Evolutionary conservation across 371 early-diverging fungal species (phyloP), one percentile per base, ranked within the genome.

Genomic region (Rhizopus microsporus): DNA sequence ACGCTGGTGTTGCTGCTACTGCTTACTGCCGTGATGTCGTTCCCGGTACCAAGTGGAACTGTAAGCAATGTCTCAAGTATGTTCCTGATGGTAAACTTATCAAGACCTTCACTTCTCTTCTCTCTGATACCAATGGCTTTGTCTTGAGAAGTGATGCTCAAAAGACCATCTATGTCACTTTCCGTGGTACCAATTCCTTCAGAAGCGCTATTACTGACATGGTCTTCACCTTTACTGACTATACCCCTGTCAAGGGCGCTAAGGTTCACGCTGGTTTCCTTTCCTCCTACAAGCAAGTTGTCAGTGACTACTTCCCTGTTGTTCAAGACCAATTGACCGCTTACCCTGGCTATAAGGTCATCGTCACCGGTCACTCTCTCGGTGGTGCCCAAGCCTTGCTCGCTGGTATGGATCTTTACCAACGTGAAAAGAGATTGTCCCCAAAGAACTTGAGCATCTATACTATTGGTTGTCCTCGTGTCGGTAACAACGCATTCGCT

Each of bases 401-500:
- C 30, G 64, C 63, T 39, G 65, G 59, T 39, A 51, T 68, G 43
- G 68, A 68, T 48, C 51, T 68, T 12, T 63, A 59, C 30, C 54
- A 57, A 31, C 63, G 66, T 37, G 66, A 68, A 13, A 4, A 34
- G 3, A 48, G 68, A 38, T 23, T 63, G 3, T 23, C 40, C 29
- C 32, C 39, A 12, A 48, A 40, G 0, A 68, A 63, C 9, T 32
- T 68, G 47, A 39, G 23, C 23, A 59, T 64, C 9, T 60, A 53
- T 15, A 63, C 68, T 31, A 44, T 47, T 30, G 83, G 84, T 15
- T 63, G 69, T 63, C 84, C 83, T 44, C 75, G 83, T 13, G 58
- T 76, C 17, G 84, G 84, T 23, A 75, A 83, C 50, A 40, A 63
- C 10, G 65, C 44, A 7, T 84, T 80, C 65, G 83, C 76, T 4